Evolutionary conservation across 805 yeast genomes (phyloP), one percentile per base, ranked within the genome.

Genomic region (Suhomyces prunicola): DNA sequence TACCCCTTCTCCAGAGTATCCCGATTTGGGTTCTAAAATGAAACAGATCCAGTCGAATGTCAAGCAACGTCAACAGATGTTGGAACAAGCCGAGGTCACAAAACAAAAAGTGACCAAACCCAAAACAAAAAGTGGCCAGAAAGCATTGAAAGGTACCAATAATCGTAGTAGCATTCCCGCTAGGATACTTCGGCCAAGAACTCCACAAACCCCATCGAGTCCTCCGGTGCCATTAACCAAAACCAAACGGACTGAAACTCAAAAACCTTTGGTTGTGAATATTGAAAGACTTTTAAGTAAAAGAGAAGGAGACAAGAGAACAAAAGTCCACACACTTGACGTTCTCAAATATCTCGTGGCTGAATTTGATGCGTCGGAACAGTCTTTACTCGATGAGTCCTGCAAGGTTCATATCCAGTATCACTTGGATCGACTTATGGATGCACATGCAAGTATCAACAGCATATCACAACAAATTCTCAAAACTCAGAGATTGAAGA

Each of bases 301-400:
- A 8, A 53, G 52, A 4, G 60, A 58, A 4, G 54, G 64, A 9
- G 69, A 63, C 46, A 65, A 62, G 42, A 52, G 74, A 24, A 55
- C 59, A 42, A 64, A 63, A 36, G 44, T 73, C 47, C 69, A 67
- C 50, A 70, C 76, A 1, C 48, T 74, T 3, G 79, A 75, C 54
- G 78, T 73, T 15, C 56, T 75, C 13, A 67, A 62, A 47, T 72
- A 69, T 48, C 60, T 71, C 29, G 66, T 73, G 8, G 58, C 59
- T 17, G 59, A 63, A 22, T 71, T 66, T 50, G 72, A 75, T 4
- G 46, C 31, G 6, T 15, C 44, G 13, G 57, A 55, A 4, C 66
- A 65, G 36, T 68, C 66, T 26, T 47, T 58, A 6, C 60, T 69
- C 9, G 71, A 71, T 23, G 58, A 65, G 12, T 72, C 70, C 44